Conservation (phyloP, 345 rosid species). For the Iberis pinnata region DNA sequence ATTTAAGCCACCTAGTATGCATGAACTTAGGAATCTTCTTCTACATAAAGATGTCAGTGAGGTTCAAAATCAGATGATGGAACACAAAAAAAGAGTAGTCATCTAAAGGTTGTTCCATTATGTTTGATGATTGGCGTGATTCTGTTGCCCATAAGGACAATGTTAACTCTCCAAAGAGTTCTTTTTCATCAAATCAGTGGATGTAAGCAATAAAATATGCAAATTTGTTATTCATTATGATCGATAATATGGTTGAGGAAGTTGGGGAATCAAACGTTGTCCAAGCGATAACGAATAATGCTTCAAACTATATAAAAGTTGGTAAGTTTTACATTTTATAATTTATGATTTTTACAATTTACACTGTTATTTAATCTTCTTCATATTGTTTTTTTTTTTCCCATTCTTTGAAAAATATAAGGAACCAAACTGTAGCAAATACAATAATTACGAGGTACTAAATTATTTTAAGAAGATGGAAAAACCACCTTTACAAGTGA, state of each 20-base stretch:
- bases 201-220: conserved; percentile 20
- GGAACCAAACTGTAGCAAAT: too few species aligned
- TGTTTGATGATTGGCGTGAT: neutral
- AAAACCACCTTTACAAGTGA: too few species aligned
- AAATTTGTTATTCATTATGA: conserved; percentile 34
- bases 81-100: neutral
- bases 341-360: too few species aligned
- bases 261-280: conserved; percentile 43
- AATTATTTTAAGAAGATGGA: too few species aligned
- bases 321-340: conserved; percentile 20
- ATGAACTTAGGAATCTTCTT: neutral
- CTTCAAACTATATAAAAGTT: conserved; percentile 33
- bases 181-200: neutral
- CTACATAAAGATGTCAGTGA: neutral
- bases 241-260: conserved; percentile 43
- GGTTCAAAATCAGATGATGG: neutral
- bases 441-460: too few species aligned
- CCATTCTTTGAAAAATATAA: too few species aligned
- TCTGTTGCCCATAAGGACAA: neutral
- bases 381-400: too few species aligned
- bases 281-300: conserved; percentile 44
- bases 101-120: neutral
- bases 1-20: conserved; percentile 2
- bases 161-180: neutral
- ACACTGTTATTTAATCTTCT: too few species aligned